A percentile compares a stretch with the other conserved stretches of the same genome.
These are phyloP conservation scores for Erodium moschatum DNA, from an alignment of 441 rosid species.

Conservation along the genomic window DNA sequence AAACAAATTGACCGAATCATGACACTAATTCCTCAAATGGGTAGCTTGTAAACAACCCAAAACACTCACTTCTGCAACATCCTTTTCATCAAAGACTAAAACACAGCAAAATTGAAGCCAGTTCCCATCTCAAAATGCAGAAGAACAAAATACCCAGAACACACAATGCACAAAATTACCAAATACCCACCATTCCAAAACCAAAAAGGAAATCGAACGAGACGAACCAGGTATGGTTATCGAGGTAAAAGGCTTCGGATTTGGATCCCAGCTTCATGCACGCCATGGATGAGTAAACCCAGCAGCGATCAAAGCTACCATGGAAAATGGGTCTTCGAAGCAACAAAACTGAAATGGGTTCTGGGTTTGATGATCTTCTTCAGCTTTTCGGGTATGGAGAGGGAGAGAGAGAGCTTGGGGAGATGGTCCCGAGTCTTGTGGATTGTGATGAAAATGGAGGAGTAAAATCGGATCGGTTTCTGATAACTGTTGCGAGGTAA, in stretches of 20 bases:
- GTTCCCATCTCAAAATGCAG: too few species aligned
- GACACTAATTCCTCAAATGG: too few species aligned
- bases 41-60: too few species aligned
- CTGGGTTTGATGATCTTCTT: not conserved
- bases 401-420: constrained; percentile 1
- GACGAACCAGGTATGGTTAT: constrained; percentile 57
- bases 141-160: too few species aligned
- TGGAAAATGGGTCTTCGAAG: not conserved
- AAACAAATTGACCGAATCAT: not conserved
- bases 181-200: not conserved
- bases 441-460: constrained; percentile 35
- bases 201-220: constrained; percentile 2
- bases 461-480: constrained; percentile 30
- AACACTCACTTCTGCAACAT: too few species aligned
- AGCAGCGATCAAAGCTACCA: constrained; percentile 11
- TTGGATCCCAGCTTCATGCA: constrained; percentile 87
- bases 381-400: constrained; percentile 11
- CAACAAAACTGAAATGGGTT: not conserved
- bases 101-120: too few species aligned
- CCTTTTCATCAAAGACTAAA: too few species aligned
- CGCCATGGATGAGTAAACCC: constrained; percentile 42
- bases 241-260: constrained; percentile 62
- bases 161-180: not conserved
- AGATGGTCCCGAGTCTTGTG: constrained; percentile 34
- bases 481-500: constrained; percentile 19